These are phyloP conservation scores for Aspergillus tamarii DNA, from an alignment of 2,329 filamentous ascomycete genomes.

Conservation along the genomic window DNA sequence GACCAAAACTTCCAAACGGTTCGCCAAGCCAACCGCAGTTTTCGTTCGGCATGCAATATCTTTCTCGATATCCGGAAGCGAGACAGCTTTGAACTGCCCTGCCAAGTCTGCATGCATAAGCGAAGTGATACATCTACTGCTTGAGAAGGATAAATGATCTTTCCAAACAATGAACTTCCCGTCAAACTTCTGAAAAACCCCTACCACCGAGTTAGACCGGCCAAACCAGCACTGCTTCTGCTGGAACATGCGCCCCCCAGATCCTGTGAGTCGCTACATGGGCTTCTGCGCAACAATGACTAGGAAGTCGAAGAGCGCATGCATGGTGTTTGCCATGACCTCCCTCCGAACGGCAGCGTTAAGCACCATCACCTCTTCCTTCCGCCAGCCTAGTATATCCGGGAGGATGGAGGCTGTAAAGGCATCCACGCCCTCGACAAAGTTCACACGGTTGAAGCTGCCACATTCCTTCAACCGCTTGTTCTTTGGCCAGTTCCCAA, in stretches of 20 bases:
- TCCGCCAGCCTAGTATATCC: constrained; percentile 19
- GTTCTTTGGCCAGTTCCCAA: constrained; percentile 22
- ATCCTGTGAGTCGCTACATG: not conserved
- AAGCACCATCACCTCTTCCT: constrained; percentile 14
- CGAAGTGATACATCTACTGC: not conserved
- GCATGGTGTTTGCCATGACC: constrained; percentile 14
- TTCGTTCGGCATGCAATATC: not conserved
- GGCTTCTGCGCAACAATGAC: constrained; percentile 19
- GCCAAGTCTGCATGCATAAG: not conserved
- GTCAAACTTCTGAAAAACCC: not conserved
- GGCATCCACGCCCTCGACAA: constrained; percentile 21
- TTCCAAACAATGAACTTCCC: not conserved
- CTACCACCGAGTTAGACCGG: not conserved
- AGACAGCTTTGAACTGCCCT: not conserved
- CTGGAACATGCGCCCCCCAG: not conserved
- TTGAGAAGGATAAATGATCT: not conserved
- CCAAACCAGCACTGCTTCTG: not conserved
- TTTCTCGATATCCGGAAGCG: not conserved
- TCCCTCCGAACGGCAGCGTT: constrained; percentile 20
- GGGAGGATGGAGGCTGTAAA: constrained; percentile 20
- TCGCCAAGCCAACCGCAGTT: not conserved
- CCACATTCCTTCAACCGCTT: constrained; percentile 21
- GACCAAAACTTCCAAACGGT: not conserved
- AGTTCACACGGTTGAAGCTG: constrained; percentile 17
- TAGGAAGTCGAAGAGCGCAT: constrained; percentile 21